Evolutionary conservation across 208 protist species (phyloP), one percentile per base, ranked within the genome.

Genomic region (Hexamita inflata): DNA sequence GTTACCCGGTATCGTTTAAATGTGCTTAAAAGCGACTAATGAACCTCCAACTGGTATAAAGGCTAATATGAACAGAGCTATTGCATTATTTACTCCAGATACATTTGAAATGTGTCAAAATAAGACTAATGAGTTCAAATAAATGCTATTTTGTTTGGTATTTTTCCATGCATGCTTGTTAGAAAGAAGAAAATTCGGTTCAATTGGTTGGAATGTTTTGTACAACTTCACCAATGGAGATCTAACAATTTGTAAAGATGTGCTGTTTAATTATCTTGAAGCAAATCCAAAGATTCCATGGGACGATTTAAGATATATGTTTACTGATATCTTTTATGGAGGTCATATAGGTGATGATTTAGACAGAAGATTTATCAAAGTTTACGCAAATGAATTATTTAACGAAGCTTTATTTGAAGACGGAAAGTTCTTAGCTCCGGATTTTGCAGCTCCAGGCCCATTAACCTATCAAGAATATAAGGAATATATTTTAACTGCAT

Each of bases 291-390:
- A 77, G 40, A 83, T 92, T 59, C 94, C 94, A 76, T 98, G 94
- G 94, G 92, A 95, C 66, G 93, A 97, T 85, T 78, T 98, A 75
- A 85, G 90, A 41, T 98, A 98, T 86, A 92, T 98, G 39, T 97
- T 98, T 88, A 93, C 93, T 77, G 93, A 98, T 81, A 97, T 98
- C 81, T 95, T 97, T 91, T 98, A 98, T 85, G 94, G 94, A 41
- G 94, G 94, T 28, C 94, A 98, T 88, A 96, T 98, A 78, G 94
- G 93, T 35, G 94, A 98, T 82, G 91, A 97, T 80, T 94, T 89
- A 87, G 94, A 98, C 86, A 88, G 94, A 75, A 85, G 92, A 42
- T 84, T 98, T 29, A 96, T 92, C 81, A 90, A 88, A 81, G 92
- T 92, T 24, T 97, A 96, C 84, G 82, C 97, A 66, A 80, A 81